A percentile compares a stretch with the other conserved stretches of the same genome.
Evolutionary conservation across 192 early-diverging fungal species (phyloP).

Genomic region (Chytriomyces hyalinus): DNA sequence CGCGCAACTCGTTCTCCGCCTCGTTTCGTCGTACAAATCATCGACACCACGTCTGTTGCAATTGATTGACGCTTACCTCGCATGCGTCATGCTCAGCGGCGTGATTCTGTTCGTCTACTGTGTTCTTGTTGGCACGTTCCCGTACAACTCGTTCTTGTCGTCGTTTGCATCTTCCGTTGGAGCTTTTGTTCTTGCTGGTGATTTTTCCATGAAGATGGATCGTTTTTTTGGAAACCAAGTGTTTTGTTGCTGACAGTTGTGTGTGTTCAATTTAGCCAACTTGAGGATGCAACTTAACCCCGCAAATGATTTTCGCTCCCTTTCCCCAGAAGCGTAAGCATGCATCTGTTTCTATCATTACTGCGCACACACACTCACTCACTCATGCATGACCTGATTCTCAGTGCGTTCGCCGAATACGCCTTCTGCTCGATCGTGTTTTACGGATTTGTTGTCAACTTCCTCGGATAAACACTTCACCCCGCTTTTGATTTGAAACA

Average conservation of each 20-base stretch:
- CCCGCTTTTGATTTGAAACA: background rate
- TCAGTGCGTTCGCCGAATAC: constrained; percentile 93
- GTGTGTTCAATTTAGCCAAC: constrained; percentile 63
- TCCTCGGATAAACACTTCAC: constrained; percentile 73
- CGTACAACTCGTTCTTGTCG: constrained; percentile 97
- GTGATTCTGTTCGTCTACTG: constrained; percentile 90
- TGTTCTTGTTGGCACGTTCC: constrained; percentile 85
- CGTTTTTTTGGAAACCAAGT: background rate
- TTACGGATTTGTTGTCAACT: constrained; percentile 92
- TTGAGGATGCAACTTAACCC: constrained; percentile 93
- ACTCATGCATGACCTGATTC: background rate
- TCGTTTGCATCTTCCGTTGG: constrained; percentile 93
- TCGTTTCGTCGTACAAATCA: constrained; percentile 55
- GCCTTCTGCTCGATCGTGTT: constrained; percentile 81
- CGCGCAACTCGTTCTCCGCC: constrained; percentile 37
- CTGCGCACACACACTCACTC: background rate
- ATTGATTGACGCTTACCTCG: constrained; percentile 93
- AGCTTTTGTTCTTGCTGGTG: constrained; percentile 88
- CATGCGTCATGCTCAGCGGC: constrained; percentile 88
- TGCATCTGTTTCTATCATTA: background rate
- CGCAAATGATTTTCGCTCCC: constrained; percentile 75
- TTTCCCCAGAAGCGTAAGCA: constrained; percentile 78
- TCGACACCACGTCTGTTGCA: constrained; percentile 82
- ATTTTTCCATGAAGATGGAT: background rate
- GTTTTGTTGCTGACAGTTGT: background rate